Conservation (phyloP, 139 green algal genomes). For the Micromonas pusilla region DNA sequence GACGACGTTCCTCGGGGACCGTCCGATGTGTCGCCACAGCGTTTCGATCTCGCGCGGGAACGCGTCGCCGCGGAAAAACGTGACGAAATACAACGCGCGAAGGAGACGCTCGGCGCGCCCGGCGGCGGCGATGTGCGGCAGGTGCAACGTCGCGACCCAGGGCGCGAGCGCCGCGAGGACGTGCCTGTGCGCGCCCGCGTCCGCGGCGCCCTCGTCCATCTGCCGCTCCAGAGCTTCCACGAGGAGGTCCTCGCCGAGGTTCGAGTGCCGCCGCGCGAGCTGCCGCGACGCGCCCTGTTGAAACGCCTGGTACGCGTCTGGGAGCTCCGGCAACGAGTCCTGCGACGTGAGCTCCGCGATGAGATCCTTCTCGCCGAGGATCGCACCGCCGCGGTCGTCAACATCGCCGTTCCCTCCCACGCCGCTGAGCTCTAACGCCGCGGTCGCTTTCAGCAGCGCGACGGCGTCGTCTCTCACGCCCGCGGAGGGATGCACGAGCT, state of each 20-base stretch:
- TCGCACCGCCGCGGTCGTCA: no score
- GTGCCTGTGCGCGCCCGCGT: slow-evolving; percentile 19
- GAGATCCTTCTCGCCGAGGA: background rate
- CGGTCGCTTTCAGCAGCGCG: slow-evolving; percentile 69
- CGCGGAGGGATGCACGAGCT: slow-evolving; percentile 66
- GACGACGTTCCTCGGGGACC: slow-evolving; percentile 68
- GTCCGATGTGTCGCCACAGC: slow-evolving; percentile 74
- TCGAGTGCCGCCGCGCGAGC: slow-evolving; percentile 66
- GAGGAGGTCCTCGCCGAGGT: slow-evolving; percentile 68
- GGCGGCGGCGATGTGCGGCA: slow-evolving; percentile 62
- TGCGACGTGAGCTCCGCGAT: background rate
- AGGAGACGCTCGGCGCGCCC: slow-evolving; percentile 68
- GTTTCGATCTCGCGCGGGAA: slow-evolving; percentile 61
- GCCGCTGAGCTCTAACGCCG: slow-evolving; percentile 18
- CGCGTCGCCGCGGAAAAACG: slow-evolving; percentile 48
- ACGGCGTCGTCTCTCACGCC: slow-evolving; percentile 75
- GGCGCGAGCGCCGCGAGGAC: slow-evolving; percentile 72
- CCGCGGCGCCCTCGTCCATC: slow-evolving; percentile 31
- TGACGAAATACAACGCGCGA: slow-evolving; percentile 79
- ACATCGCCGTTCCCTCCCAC: background rate
- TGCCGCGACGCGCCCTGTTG: slow-evolving; percentile 67
- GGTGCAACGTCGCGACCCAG: slow-evolving; percentile 80
- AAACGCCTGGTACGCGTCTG: slow-evolving; percentile 77
- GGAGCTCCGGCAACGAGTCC: slow-evolving; percentile 32
- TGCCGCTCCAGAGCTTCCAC: slow-evolving; percentile 71